Evolutionary conservation across 176 grass and related monocot species (phyloP).

Genomic region (Guadua angustifolia): DNA sequence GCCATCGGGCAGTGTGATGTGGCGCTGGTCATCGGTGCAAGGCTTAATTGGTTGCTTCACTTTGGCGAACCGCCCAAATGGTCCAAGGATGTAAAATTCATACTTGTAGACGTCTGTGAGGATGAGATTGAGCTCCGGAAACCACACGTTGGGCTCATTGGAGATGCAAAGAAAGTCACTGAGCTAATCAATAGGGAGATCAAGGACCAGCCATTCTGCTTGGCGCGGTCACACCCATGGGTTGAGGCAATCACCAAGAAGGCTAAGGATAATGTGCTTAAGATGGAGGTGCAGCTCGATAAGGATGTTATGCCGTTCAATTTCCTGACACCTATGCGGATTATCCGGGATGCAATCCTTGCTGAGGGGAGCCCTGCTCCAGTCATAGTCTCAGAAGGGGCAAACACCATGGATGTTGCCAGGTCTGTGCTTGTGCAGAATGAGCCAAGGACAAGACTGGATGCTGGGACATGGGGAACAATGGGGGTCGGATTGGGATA

Average conservation of each 20-base stretch:
- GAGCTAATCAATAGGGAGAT: conserved; percentile 81
- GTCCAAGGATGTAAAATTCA: conserved; percentile 93
- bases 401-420: conserved; percentile 94
- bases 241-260: conserved; percentile 86
- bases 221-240: conserved; percentile 77
- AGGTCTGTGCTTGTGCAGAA: conserved; percentile 93
- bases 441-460: conserved; percentile 87
- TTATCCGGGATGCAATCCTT: conserved; percentile 84
- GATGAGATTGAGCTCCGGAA: conserved; percentile 92
- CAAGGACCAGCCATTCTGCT: conserved; percentile 87
- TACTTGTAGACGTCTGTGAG: conserved; percentile 72
- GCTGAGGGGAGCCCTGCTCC: conserved; percentile 76
- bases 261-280: conserved; percentile 66
- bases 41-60: conserved; percentile 95
- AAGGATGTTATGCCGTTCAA: conserved; percentile 92
- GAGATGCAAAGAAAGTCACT: conserved; percentile 68
- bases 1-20: conserved; percentile 84
- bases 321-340: conserved; percentile 88
- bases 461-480: conserved; percentile 97
- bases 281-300: conserved; percentile 71
- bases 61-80: conserved; percentile 86
- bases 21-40: conserved; percentile 69
- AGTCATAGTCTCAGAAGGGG: conserved; percentile 78
- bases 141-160: conserved; percentile 68
- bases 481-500: conserved; percentile 95